phyloP scores from a whole-genome alignment of 2,329 filamentous ascomycete species.

The Grosmannia penicillata region DNA sequence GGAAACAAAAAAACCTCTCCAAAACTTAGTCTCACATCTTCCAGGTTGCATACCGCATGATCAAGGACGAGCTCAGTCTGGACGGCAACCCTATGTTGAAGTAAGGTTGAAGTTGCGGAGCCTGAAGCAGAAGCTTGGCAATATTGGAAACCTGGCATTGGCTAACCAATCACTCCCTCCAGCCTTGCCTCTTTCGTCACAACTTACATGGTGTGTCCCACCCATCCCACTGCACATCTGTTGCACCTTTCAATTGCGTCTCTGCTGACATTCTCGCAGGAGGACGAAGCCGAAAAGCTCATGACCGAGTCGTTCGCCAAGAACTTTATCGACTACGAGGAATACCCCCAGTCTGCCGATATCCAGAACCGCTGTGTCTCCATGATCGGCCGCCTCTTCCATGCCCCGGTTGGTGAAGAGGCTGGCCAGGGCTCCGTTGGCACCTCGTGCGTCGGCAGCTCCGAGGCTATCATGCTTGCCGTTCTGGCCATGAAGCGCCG shows the following conservation, averaged over 20 bases:
- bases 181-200: conserved; percentile 88
- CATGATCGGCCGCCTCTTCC: conserved; percentile 83
- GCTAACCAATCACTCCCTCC: not conserved
- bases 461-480: conserved; percentile 73
- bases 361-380: conserved; percentile 86
- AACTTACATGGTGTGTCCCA: conserved; percentile 67
- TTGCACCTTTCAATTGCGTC: not conserved
- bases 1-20: too few species aligned
- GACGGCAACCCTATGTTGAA: conserved; percentile 85
- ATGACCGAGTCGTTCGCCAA: conserved; percentile 88
- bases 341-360: conserved; percentile 67
- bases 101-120: conserved; percentile 26
- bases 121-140: too few species aligned
- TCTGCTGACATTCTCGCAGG: conserved; percentile 30
- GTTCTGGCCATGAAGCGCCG: conserved; percentile 89
- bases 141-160: too few species aligned
- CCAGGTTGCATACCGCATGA: conserved; percentile 79
- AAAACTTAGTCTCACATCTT: not conserved
- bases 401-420: conserved; percentile 45
- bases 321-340: conserved; percentile 88
- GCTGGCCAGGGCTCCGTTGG: conserved; percentile 55
- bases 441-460: conserved; percentile 78
- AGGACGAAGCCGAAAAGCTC: conserved; percentile 89
- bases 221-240: too few species aligned
- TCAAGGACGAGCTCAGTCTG: conserved; percentile 83